Evolutionary conservation across 352 stramenopile genomes (phyloP).

Genomic region (Globisporangium irregulare): DNA sequence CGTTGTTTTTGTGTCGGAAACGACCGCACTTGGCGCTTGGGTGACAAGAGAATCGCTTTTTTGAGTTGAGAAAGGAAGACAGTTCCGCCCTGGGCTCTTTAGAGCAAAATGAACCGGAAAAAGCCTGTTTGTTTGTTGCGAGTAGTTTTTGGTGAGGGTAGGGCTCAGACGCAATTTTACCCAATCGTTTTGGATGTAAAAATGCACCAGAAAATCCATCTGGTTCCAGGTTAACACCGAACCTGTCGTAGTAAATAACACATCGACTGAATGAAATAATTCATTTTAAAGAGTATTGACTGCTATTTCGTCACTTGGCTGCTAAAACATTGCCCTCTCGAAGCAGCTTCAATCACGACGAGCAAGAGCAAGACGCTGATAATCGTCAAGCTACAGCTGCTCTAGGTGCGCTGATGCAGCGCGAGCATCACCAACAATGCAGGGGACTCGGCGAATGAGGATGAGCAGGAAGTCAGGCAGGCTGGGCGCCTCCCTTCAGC

Average conservation of each 20-base stretch:
- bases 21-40: background rate
- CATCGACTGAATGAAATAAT: background rate
- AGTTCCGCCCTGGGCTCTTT: conserved; percentile 9
- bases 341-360: background rate
- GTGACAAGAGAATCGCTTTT: background rate
- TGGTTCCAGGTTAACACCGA: background rate
- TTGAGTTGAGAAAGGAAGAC: conserved; percentile 1
- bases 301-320: no score
- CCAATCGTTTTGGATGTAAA: background rate
- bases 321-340: background rate
- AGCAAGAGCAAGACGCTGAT: background rate
- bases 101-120: background rate
- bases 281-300: background rate
- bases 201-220: background rate
- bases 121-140: background rate
- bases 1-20: conserved; percentile 8
- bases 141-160: background rate
- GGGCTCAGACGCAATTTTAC: background rate
- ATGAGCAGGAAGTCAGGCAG: background rate
- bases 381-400: background rate
- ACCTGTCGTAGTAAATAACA: background rate
- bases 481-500: background rate
- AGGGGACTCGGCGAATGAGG: background rate
- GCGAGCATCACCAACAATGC: background rate
- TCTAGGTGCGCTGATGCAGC: background rate